Conservation (phyloP, 371 early-diverging fungal species). For the Mucor mucedo region DNA sequence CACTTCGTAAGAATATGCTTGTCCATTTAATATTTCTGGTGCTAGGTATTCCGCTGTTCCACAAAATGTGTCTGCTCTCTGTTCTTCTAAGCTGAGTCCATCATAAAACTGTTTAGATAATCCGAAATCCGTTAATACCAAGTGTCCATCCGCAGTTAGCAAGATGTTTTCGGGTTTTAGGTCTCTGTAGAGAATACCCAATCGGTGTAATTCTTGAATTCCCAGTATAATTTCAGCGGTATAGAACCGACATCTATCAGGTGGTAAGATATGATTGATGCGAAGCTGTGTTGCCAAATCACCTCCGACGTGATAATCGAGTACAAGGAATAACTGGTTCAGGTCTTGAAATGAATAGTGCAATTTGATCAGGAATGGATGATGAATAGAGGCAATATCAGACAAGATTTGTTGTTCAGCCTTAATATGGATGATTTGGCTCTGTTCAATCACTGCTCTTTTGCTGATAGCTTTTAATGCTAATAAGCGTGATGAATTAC, state of each 20-base stretch:
- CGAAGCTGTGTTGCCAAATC: constrained; percentile 66
- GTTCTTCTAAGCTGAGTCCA: constrained; percentile 35
- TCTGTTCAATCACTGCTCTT: constrained; percentile 83
- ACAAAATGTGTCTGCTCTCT: constrained; percentile 88
- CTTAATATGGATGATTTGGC: constrained; percentile 81
- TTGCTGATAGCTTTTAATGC: constrained; percentile 98
- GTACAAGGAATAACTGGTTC: constrained; percentile 93
- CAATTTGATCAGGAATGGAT: constrained; percentile 94
- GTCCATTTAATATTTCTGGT: constrained; percentile 85
- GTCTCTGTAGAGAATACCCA: constrained; percentile 89
- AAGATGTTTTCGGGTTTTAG: constrained; percentile 91
- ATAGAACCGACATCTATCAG: constrained; percentile 65
- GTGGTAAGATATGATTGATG: constrained; percentile 39
- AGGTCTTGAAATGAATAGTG: constrained; percentile 93
- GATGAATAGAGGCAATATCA: constrained; percentile 58
- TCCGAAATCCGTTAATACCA: constrained; percentile 91
- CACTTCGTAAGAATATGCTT: constrained; percentile 85
- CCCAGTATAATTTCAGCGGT: constrained; percentile 90
- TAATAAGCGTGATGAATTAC: constrained; percentile 59
- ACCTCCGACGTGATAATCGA: constrained; percentile 92
- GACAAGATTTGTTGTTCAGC: constrained; percentile 57
- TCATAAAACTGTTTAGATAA: constrained; percentile 70
- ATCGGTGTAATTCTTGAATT: constrained; percentile 84
- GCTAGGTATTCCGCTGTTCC: constrained; percentile 93
- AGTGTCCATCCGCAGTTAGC: constrained; percentile 77